phyloP scores from a whole-genome alignment of 768 basidiomycete genomes.

The Fistulinella prunicolor region DNA sequence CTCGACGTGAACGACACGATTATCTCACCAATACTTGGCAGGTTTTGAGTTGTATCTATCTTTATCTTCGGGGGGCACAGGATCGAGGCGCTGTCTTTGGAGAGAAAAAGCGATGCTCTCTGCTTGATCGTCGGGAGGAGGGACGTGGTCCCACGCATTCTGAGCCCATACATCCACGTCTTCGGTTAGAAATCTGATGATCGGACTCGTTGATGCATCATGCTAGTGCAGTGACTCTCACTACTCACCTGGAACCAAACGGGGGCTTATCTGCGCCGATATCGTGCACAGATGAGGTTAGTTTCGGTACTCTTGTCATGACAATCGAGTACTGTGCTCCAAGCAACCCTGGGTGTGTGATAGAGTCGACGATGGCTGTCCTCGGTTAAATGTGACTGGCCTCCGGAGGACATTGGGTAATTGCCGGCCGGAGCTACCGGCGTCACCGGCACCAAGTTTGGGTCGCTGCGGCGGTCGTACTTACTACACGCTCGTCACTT shows the following conservation, averaged over 20 bases:
- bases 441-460: neutral
- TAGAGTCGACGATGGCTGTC: neutral
- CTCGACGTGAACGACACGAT: conserved; percentile 25
- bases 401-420: too few species aligned
- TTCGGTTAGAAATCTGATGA: conserved; percentile 61
- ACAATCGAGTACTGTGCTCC: neutral
- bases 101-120: conserved; percentile 70
- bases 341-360: neutral
- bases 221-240: neutral
- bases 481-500: neutral
- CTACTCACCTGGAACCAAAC: conserved; percentile 70
- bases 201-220: neutral
- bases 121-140: conserved; percentile 76
- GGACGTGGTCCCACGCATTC: conserved; percentile 92
- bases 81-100: conserved; percentile 63
- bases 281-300: conserved; percentile 66
- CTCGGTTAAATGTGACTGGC: too few species aligned
- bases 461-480: neutral
- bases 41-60: conserved; percentile 70
- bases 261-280: conserved; percentile 53
- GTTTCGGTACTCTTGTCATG: conserved; percentile 29
- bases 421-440: too few species aligned
- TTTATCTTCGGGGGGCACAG: conserved; percentile 74
- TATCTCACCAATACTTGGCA: conserved; percentile 62
- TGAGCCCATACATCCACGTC: conserved; percentile 78